Evolutionary conservation across 83 land plant species (phyloP), one percentile per base, ranked within the genome.

Genomic region (Picea abies): DNA sequence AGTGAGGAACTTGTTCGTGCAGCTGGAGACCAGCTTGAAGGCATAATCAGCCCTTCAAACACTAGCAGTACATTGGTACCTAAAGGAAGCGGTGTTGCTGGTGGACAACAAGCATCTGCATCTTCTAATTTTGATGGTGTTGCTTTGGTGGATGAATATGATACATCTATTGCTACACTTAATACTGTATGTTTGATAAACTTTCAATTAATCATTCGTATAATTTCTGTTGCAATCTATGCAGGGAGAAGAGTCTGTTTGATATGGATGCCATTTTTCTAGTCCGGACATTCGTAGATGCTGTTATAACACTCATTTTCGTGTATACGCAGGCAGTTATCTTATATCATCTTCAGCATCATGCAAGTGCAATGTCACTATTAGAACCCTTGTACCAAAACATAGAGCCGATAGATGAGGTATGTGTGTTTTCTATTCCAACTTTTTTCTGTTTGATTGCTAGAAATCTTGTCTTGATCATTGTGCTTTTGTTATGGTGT

Each of bases 381-480:
- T 81, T 98, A 78, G 99, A 92, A 52, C 92, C 96, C 37, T 84
- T 96, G 25, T 98, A 88, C 82, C 90, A 90, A 65, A 98, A 98
- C 76, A 94, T 98, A 75, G 96, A 92, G 84, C 97, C 97, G 7
- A 92, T 98, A 67, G 97, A 98, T 82, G 97, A 94, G 96, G 99
- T 93, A 82, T 58, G 23, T 3, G 37, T 68, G 8, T 64, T 10
- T 17, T 76, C 9, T 76, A 58, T 14, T 69, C 16, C 37, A 41
- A 52, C 10, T 10, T 11, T 10, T 9, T 64, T n/a, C 35, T 63
- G n/a, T 71, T 67, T 60, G 10, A 58, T 58, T 25, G 9, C 71
- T 60, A 17, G 11, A 26, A 14, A 79, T 64, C n/a, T 75, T 23
- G 22, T 72, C 32, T 26, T 47, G 56, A 58, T 22, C 26, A 56